These are phyloP conservation scores for Fraxinus pennsylvanica DNA, from an alignment of 257 asterid genomes.

Conservation along the genomic window DNA sequence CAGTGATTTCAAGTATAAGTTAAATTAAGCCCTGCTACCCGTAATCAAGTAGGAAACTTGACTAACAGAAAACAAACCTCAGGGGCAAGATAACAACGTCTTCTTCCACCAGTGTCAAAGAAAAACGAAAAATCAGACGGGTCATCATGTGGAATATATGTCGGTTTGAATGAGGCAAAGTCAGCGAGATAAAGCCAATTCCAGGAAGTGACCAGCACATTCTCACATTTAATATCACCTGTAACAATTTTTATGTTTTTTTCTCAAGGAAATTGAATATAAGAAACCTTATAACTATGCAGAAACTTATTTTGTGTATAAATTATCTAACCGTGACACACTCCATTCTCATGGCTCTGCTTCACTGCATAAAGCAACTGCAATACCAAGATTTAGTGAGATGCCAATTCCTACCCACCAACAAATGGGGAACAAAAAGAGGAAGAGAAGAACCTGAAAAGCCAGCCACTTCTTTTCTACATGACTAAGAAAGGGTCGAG, in stretches of 20 bases:
- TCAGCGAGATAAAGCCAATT: conserved; percentile 97
- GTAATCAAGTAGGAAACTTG: background rate
- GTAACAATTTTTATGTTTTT: conserved; percentile 33
- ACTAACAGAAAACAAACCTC: conserved; percentile 61
- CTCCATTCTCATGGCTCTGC: conserved; percentile 91
- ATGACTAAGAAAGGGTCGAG: conserved; percentile 92
- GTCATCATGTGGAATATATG: conserved; percentile 94
- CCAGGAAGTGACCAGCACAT: conserved; percentile 97
- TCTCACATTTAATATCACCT: conserved; percentile 99
- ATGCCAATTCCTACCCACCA: conserved; percentile 18
- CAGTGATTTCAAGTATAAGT: conserved; percentile 11
- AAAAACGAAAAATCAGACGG: conserved; percentile 98
- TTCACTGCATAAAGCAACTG: conserved; percentile 97
- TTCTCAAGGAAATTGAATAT: conserved; percentile 15
- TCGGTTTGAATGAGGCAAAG: conserved; percentile 98
- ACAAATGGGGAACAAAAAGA: conserved; percentile 2
- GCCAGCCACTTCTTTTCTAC: conserved; percentile 98
- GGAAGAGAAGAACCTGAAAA: conserved; percentile 74
- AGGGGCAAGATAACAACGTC: conserved; percentile 98
- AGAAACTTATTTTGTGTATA: background rate
- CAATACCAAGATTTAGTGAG: conserved; percentile 35
- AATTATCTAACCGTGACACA: conserved; percentile 83
- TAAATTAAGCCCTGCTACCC: conserved; percentile 1
- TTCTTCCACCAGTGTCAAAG: conserved; percentile 99
- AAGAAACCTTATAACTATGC: conserved; percentile 20